Evolutionary conservation across 805 yeast genomes (phyloP).

Genomic region (Yamadazyma ubonensis): DNA sequence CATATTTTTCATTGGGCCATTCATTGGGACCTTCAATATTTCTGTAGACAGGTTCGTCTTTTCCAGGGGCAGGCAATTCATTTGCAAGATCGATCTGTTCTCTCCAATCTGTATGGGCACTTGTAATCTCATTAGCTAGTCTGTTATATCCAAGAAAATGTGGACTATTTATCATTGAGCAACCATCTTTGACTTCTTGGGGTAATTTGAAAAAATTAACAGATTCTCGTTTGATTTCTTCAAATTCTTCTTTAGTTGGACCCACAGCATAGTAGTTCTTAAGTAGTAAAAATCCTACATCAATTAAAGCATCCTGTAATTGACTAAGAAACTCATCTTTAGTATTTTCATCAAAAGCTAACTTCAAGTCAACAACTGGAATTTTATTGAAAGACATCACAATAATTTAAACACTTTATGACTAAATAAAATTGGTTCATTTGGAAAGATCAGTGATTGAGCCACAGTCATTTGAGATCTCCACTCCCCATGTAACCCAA

Average conservation of each 20-base stretch:
- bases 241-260: constrained; percentile 40
- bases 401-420: no score
- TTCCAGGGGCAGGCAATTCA: constrained; percentile 43
- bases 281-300: constrained; percentile 55
- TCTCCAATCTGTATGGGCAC: constrained; percentile 52
- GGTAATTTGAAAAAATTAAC: constrained; percentile 48
- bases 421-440: no score
- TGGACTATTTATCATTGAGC: constrained; percentile 55
- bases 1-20: constrained; percentile 45
- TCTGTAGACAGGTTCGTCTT: constrained; percentile 42
- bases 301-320: constrained; percentile 47
- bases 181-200: constrained; percentile 40
- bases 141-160: constrained; percentile 60
- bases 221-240: constrained; percentile 38
- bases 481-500: no score
- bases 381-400: constrained; percentile 38
- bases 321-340: constrained; percentile 42
- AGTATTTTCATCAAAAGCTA: constrained; percentile 37
- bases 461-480: no score
- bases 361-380: constrained; percentile 46
- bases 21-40: constrained; percentile 58
- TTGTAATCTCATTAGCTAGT: constrained; percentile 59
- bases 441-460: no score
- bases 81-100: constrained; percentile 65
- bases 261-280: constrained; percentile 38